Percentiles rank a stretch among this genome's conserved stretches.
These are phyloP conservation scores for Biscutella laevigata DNA, from an alignment of 441 rosid genomes.

Conservation along the genomic window DNA sequence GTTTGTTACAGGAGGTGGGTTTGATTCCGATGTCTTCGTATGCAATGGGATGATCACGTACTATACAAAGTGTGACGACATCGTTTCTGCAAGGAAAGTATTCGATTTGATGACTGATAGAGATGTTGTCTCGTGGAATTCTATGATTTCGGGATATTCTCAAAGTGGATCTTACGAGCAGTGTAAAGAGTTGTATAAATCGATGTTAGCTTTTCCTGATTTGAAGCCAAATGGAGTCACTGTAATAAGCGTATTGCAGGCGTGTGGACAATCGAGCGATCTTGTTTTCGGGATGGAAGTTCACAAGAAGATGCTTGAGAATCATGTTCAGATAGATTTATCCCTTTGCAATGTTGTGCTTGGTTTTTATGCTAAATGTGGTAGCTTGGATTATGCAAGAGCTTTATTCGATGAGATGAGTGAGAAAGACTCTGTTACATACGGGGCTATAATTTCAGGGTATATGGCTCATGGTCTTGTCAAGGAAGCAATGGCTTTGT, in stretches of 20 bases:
- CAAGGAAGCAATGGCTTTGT: slow-evolving; percentile 43
- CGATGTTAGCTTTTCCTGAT: slow-evolving; percentile 38
- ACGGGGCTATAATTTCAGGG: slow-evolving; percentile 57
- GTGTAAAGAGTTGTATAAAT: slow-evolving; percentile 50
- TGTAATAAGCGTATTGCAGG: slow-evolving; percentile 54
- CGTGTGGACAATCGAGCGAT: slow-evolving; percentile 70
- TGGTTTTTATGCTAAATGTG: slow-evolving; percentile 74
- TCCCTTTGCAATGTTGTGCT: slow-evolving; percentile 55
- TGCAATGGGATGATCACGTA: slow-evolving; percentile 55
- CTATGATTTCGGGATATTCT: slow-evolving; percentile 75
- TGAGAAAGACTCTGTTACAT: slow-evolving; percentile 62
- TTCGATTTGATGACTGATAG: slow-evolving; percentile 53
- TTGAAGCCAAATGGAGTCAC: slow-evolving; percentile 59
- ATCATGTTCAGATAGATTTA: slow-evolving; percentile 43
- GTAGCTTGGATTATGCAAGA: slow-evolving; percentile 67
- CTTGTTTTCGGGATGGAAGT: slow-evolving; percentile 67
- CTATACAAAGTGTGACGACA: slow-evolving; percentile 45
- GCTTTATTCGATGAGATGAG: slow-evolving; percentile 62
- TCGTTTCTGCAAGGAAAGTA: slow-evolving; percentile 41
- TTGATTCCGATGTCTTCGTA: slow-evolving; percentile 47
- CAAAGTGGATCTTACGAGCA: slow-evolving; percentile 58
- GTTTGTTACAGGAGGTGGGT: slow-evolving; percentile 39
- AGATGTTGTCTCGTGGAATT: too few species aligned
- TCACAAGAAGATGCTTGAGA: slow-evolving; percentile 36
- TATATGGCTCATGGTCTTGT: slow-evolving; percentile 70